Percentiles rank a stretch among this genome's conserved stretches.
Evolutionary conservation across 306 rosid genomes (phyloP).

Genomic region (Vicia villosa): DNA sequence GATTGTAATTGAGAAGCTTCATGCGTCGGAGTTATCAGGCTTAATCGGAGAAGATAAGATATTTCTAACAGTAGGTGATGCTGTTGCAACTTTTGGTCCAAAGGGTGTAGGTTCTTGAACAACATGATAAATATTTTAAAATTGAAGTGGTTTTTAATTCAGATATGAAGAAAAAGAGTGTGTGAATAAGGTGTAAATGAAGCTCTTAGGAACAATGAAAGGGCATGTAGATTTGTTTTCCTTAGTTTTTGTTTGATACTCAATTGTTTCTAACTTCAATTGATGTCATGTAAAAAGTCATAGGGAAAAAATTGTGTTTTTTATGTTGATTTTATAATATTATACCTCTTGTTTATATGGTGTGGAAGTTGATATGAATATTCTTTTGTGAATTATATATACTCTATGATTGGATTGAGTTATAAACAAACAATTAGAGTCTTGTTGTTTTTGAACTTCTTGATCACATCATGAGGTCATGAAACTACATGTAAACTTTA

Average conservation of each 20-base stretch:
- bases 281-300: no score
- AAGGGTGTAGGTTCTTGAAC: slow-evolving; percentile 26
- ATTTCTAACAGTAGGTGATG: slow-evolving; percentile 71
- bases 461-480: no score
- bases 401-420: no score
- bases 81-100: slow-evolving; percentile 51
- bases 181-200: background rate
- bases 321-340: no score
- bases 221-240: background rate
- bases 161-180: background rate
- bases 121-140: slow-evolving; percentile 5
- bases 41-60: slow-evolving; percentile 66
- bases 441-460: no score
- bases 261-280: no score
- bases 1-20: slow-evolving; percentile 65
- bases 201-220: background rate
- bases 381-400: no score
- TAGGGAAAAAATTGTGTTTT: no score
- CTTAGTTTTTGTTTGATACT: background rate
- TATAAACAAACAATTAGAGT: no score
- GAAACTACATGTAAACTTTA: no score
- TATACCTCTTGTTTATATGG: no score
- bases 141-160: background rate
- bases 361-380: no score
- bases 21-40: slow-evolving; percentile 52